These are phyloP conservation scores for Achaetomiella virescens DNA, from an alignment of 495 filamentous ascomycete genomes.

Conservation along the genomic window DNA sequence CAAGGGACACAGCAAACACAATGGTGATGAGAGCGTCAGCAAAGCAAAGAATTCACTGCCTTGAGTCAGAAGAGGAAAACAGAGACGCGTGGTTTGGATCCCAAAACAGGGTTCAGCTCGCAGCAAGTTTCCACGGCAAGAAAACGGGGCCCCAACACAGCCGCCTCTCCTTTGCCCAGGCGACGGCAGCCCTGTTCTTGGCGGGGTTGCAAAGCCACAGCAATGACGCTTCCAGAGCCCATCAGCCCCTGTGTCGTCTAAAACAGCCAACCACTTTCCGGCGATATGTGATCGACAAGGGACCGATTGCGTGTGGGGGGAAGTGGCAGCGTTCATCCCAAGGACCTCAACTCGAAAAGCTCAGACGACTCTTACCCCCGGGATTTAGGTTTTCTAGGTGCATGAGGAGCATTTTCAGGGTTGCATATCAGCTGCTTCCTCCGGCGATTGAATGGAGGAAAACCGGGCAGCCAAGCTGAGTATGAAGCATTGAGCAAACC, in stretches of 20 bases:
- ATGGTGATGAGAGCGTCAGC: background rate
- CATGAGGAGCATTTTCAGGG: too few relatives aligned
- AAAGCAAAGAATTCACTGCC: background rate
- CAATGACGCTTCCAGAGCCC: conserved; percentile 8
- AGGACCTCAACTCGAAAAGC: too few relatives aligned
- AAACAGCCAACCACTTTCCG: too few relatives aligned
- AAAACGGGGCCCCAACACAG: conserved; percentile 11
- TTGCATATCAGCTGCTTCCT: too few relatives aligned
- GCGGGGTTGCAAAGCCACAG: conserved; percentile 9
- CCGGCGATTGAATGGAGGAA: too few relatives aligned
- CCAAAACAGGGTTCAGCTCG: conserved; percentile 6
- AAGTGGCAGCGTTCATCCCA: too few relatives aligned
- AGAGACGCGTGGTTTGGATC: background rate
- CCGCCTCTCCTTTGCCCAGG: conserved; percentile 10
- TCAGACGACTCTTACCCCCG: too few relatives aligned
- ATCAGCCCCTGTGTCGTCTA: background rate
- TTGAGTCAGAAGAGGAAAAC: background rate
- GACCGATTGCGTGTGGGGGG: too few relatives aligned
- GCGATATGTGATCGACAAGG: too few relatives aligned
- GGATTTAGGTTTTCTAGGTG: too few relatives aligned
- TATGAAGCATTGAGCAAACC: background rate
- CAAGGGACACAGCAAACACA: background rate
- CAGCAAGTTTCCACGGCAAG: background rate
- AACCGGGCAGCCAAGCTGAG: background rate
- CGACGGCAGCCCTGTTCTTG: conserved; percentile 4